A percentile compares a stretch with the other conserved stretches of the same genome.
Conservation (phyloP, 495 filamentous ascomycete species). For the Haplographium delicatum region DNA sequence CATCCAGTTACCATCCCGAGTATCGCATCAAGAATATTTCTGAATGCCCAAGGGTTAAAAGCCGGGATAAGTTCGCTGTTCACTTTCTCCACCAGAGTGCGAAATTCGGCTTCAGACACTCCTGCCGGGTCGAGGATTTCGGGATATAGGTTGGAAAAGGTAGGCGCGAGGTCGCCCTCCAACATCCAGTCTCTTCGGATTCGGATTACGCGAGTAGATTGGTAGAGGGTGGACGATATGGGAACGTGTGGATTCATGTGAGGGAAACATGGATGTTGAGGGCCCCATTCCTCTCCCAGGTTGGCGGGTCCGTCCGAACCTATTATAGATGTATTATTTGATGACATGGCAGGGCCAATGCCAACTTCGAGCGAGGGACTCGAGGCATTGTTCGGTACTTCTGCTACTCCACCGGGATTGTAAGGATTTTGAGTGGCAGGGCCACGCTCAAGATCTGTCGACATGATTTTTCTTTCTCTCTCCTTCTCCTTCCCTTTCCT, state of each 20-base stretch:
- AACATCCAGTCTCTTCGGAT: conserved; percentile 88
- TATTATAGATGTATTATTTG: conserved; percentile 47
- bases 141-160: conserved; percentile 90
- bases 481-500: conserved; percentile 40
- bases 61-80: conserved; percentile 66
- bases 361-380: conserved; percentile 33
- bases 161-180: conserved; percentile 84
- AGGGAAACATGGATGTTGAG: conserved; percentile 84
- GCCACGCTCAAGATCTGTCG: conserved; percentile 48
- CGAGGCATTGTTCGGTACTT: conserved; percentile 29
- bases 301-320: conserved; percentile 36
- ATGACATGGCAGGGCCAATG: conserved; percentile 45
- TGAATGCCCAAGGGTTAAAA: conserved; percentile 64
- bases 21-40: conserved; percentile 71
- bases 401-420: conserved; percentile 24
- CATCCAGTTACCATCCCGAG: conserved; percentile 79
- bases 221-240: conserved; percentile 62
- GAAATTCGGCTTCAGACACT: conserved; percentile 74
- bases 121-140: conserved; percentile 86
- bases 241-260: conserved; percentile 92
- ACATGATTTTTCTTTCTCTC: no score
- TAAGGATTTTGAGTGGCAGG: conserved; percentile 20
- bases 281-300: conserved; percentile 65
- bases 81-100: conserved; percentile 68
- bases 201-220: conserved; percentile 81